Evolutionary conservation across 306 rosid species (phyloP), one percentile per base, ranked within the genome.

Genomic region (Cucumis cinereus): DNA sequence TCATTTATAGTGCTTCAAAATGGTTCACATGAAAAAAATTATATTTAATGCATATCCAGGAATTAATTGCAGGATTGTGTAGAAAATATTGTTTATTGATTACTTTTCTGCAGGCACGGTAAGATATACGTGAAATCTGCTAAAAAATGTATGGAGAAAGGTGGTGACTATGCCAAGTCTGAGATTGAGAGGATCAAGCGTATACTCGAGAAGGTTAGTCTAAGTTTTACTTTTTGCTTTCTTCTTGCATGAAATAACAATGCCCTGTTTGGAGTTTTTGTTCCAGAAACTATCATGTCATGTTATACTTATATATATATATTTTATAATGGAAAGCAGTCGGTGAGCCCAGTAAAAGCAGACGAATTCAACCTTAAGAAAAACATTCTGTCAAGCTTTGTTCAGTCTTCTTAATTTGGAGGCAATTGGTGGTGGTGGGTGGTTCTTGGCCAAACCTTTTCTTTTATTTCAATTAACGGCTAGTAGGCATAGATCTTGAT

Each of bases 341-440:
- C 96, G 54, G 82, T 93, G 78, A 90, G 87, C 92, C 89, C 93
- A 41, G 79, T 82, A 6, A 94, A 91, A 89, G 92, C 95, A 13
- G 99, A 94, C 80, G 96, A 91, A 77, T 82, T 94, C 78, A 85
- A 86, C 62, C 87, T 90, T 52, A 94, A 92, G 96, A 94, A 84
- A 93, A 90, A 92, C 84, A 83, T 94, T 60, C 86, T 94, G 43
- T 86, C 88, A 33, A 78, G 86, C 77, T 94, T 89, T 58, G 79
- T 81, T 74, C 89, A 89, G 78, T 87, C 77, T 40, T 70, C 84
- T 15, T 76, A 22, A 30, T 38, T 20, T 24, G 78, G 9, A 19
- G 56, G 10, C 55, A n/a, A 57, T 57, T 11, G 35, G 35, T 30
- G 35, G 35, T n/a, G 11, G 40, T 20, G 26, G 26, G 52, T 40